These are phyloP conservation scores for Colletotrichum sansevieriae DNA, from an alignment of 2,329 filamentous ascomycete genomes.

Conservation along the genomic window DNA sequence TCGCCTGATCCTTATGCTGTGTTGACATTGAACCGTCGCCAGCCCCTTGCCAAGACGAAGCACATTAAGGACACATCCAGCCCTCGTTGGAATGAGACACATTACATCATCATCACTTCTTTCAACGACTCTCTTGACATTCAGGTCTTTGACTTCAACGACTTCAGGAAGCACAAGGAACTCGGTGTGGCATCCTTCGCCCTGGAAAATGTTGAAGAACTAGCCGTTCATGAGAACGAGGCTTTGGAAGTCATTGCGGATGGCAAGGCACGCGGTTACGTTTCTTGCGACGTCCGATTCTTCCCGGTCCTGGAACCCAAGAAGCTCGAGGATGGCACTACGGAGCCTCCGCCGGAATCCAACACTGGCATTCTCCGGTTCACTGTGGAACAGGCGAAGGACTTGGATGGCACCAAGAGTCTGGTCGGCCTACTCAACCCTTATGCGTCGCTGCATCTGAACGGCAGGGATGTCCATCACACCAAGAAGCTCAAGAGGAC, in stretches of 20 bases:
- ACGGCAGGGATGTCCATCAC: conserved; percentile 89
- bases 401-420: conserved; percentile 92
- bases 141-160: conserved; percentile 91
- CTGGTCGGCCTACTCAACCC: conserved; percentile 92
- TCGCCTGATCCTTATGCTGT: conserved; percentile 91
- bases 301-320: conserved; percentile 88
- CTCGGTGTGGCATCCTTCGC: conserved; percentile 88
- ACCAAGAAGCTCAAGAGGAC: conserved; percentile 96
- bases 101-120: conserved; percentile 94
- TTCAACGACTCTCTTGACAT: conserved; percentile 90
- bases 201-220: conserved; percentile 83
- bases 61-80: conserved; percentile 85
- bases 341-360: conserved; percentile 85
- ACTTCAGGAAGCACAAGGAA: conserved; percentile 96
- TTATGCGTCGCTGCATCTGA: conserved; percentile 88
- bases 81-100: conserved; percentile 95
- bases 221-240: conserved; percentile 85
- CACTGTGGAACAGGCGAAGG: conserved; percentile 95
- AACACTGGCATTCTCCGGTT: conserved; percentile 96
- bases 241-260: conserved; percentile 86
- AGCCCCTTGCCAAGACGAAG: conserved; percentile 89
- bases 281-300: conserved; percentile 89
- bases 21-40: conserved; percentile 86
- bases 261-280: conserved; percentile 84
- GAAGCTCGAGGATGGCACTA: conserved; percentile 80